These are phyloP conservation scores for Boletus barrowsii DNA, from an alignment of 768 basidiomycete genomes.

Conservation along the genomic window DNA sequence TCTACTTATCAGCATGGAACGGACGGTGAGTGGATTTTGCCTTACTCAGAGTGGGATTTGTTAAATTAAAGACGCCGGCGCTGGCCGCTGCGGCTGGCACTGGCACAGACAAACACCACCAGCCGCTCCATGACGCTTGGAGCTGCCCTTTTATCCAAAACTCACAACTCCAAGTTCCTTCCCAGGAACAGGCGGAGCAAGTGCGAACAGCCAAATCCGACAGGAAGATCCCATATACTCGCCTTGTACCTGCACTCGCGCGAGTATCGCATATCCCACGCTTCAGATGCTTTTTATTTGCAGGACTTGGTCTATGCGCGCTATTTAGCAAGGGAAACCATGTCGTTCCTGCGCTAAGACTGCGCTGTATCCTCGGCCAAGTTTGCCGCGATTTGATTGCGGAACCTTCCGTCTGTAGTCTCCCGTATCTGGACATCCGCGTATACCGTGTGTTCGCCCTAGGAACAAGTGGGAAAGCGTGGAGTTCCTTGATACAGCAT, in stretches of 20 bases:
- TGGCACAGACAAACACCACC: slow-evolving; percentile 11
- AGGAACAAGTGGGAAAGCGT: no score
- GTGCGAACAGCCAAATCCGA: no score
- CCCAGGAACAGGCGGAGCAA: no score
- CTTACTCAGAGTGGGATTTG: background rate
- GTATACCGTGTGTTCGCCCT: no score
- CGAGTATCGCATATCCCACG: slow-evolving; percentile 4
- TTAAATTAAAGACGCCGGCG: background rate
- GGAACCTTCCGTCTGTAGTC: background rate
- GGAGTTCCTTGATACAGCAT: no score
- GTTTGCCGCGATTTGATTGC: background rate
- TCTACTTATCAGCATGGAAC: background rate
- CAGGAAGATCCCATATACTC: no score
- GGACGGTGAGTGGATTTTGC: background rate
- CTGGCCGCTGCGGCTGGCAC: slow-evolving; percentile 9
- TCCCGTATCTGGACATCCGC: no score
- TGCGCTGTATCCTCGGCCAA: no score
- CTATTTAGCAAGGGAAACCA: no score
- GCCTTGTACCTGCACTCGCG: background rate
- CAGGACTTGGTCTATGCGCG: no score
- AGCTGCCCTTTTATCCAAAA: background rate
- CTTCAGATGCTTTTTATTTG: no score
- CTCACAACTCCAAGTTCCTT: background rate
- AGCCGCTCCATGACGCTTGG: background rate
- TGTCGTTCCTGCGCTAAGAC: no score